Conservation (phyloP, 202 grass and related monocot species). For the Tripidium arundinaceum region DNA sequence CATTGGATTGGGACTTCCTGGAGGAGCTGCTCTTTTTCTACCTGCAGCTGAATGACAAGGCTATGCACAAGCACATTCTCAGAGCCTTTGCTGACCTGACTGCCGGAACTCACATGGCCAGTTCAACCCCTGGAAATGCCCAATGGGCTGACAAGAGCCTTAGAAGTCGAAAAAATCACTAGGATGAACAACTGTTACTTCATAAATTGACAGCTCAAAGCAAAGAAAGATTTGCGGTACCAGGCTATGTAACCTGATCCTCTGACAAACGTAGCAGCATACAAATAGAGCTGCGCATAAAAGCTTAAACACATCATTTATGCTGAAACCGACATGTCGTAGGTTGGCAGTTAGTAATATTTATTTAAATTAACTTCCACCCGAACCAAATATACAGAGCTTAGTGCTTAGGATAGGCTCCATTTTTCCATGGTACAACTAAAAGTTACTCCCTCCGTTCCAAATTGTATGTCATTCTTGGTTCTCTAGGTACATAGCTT, state of each 20-base stretch:
- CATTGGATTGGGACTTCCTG: slow-evolving; percentile 88
- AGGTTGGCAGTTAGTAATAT: background rate
- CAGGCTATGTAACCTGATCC: background rate
- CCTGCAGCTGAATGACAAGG: slow-evolving; percentile 74
- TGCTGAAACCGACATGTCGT: background rate
- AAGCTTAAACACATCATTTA: background rate
- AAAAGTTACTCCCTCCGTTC: background rate
- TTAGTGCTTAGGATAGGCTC: background rate
- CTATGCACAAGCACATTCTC: slow-evolving; percentile 70
- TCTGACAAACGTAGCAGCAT: background rate
- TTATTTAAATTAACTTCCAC: too few relatives aligned
- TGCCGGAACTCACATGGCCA: slow-evolving; percentile 23
- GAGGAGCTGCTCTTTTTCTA: slow-evolving; percentile 75
- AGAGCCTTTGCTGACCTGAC: slow-evolving; percentile 57
- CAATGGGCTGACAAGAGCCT: slow-evolving; percentile 22
- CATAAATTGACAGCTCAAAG: background rate
- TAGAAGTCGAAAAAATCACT: slow-evolving; percentile 6
- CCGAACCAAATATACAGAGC: background rate
- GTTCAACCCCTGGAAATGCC: background rate
- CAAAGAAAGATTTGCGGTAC: background rate
- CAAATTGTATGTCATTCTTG: too few relatives aligned
- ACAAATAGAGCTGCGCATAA: background rate
- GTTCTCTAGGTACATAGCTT: too few relatives aligned
- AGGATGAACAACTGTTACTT: background rate
- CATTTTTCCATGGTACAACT: background rate